Base-by-base conservation (phyloP, 805 yeast genomes). In the Candida glaebosa region DNA sequence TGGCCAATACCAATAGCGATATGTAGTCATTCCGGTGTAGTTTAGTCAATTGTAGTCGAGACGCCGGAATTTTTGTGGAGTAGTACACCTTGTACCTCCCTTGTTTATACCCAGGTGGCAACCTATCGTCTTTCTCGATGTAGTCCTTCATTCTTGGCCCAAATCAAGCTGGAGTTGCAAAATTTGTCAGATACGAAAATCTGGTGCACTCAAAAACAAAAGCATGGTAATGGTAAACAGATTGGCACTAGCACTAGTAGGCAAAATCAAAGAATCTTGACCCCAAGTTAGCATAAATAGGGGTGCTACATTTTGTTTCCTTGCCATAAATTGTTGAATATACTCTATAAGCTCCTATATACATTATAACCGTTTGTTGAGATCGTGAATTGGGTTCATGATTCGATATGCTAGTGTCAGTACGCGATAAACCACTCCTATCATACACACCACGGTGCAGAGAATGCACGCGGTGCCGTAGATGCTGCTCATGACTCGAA, bases 401-500 rank as follows among this genome's bases (percentile, higher is more conserved):
- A 12, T 12, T 8, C 12, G 8, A 24, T 24, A 24, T 24, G 12
- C 12, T 12, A 24, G 12, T 8, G 28, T 9, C 12, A 17, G 6
- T 32, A 19, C n/a, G 5, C 26, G 5, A 20, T 34, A 20, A 7
- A 34, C 4, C 14, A 34, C 37, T 4, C 37, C 25, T 19, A 8
- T 4, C n/a, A 34, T 34, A 34, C 37, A 34, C n/a, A 19, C 37
- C 12, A 34, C 9, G 7, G 37, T 34, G 16, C 37, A 34, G 25
- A 19, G 6, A 5, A 34, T 18, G 15, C 37, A 34, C 5, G 26
- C 26, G 14, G 16, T 12, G 26, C 17, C 78, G 52, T 82, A 83
- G 3, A 84, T 71, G 7, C 79, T 67, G 14, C 82, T 74, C 17
- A 84, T 47, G 5, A 82, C 79, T 47, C 77, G 69, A 60, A 85